Evolutionary conservation across 106 monocot genomes (phyloP).

Genomic region (Dendrobium officinale): DNA sequence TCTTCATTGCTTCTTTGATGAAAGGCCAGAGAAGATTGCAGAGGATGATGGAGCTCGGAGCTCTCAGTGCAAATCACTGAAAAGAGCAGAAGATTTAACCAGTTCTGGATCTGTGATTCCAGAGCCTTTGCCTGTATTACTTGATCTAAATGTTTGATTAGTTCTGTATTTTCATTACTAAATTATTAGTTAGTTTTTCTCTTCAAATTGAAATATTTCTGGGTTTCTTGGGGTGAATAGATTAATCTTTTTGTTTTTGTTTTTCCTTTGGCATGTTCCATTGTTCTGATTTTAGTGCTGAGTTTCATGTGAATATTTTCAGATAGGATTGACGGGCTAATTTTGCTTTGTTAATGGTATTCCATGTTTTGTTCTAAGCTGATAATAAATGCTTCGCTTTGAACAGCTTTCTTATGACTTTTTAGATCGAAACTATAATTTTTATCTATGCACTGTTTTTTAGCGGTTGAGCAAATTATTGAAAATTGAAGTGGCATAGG

Average conservation of each 20-base stretch:
- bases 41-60: background rate
- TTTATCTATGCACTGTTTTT: no score
- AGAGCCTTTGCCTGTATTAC: background rate
- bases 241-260: background rate
- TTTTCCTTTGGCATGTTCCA: background rate
- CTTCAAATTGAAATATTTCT: no score
- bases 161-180: background rate
- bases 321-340: background rate
- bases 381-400: no score
- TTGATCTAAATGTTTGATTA: constrained; percentile 8
- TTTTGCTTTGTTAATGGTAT: no score
- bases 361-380: no score
- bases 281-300: background rate
- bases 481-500: no score
- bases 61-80: background rate
- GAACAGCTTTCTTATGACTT: no score
- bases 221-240: no score
- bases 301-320: background rate
- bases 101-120: background rate
- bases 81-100: background rate
- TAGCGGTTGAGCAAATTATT: no score
- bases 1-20: background rate
- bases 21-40: background rate
- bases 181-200: no score
- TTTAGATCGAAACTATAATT: no score